These are phyloP conservation scores for Termitomyces sp. DNA, from an alignment of 768 basidiomycete species.

Conservation along the genomic window DNA sequence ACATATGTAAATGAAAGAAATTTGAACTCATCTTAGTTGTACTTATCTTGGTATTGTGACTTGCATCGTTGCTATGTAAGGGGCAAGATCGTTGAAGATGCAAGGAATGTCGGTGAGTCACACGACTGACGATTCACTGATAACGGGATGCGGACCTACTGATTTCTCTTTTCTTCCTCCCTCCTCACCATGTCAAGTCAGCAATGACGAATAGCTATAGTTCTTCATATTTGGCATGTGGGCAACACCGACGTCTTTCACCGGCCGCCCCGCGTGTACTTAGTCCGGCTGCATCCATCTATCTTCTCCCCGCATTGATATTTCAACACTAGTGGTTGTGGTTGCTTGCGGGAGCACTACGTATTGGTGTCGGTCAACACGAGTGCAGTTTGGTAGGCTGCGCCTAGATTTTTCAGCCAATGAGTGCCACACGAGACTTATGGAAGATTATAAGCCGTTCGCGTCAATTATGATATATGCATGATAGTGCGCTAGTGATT, in stretches of 20 bases:
- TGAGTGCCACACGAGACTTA: slow-evolving; percentile 34
- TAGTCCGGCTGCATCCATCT: slow-evolving; percentile 20
- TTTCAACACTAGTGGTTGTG: slow-evolving; percentile 22
- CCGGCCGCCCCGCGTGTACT: too few species aligned
- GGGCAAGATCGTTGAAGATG: too few species aligned
- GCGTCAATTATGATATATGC: too few species aligned
- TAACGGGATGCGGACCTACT: too few species aligned
- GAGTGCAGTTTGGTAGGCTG: slow-evolving; percentile 30
- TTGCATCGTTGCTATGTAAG: too few species aligned
- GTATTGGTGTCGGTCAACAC: slow-evolving; percentile 20
- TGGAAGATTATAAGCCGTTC: too few species aligned
- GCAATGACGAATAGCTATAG: slow-evolving; percentile 25
- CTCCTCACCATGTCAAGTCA: slow-evolving; percentile 32
- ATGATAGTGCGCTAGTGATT: slow-evolving; percentile 21
- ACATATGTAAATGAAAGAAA: neutral
- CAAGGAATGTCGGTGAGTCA: too few species aligned
- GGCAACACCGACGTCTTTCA: slow-evolving; percentile 24
- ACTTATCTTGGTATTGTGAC: slow-evolving; percentile 14
- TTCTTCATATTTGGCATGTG: slow-evolving; percentile 33
- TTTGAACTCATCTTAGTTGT: too few species aligned
- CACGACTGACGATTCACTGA: too few species aligned
- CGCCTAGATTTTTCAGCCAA: slow-evolving; percentile 34
- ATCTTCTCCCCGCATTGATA: slow-evolving; percentile 14
- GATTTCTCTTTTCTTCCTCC: slow-evolving; percentile 11
- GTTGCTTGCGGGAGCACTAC: slow-evolving; percentile 20